phyloP scores from a whole-genome alignment of 2,329 filamentous ascomycete genomes.

The Talaromyces pinophilus region DNA sequence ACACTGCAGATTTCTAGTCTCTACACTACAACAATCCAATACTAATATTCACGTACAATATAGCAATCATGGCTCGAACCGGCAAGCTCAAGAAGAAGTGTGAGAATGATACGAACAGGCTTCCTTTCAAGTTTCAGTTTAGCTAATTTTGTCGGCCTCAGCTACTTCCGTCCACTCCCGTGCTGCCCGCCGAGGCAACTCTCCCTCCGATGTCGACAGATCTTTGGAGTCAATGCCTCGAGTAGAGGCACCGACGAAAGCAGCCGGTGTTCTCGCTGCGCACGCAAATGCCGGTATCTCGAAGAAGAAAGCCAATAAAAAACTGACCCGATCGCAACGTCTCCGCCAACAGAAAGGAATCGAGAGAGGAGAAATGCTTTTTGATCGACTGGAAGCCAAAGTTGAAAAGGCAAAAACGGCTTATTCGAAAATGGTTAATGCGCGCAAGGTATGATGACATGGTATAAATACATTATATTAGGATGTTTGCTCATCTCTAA shows the following conservation, averaged over 20 bases:
- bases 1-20: slow-evolving; percentile 25
- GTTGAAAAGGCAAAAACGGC: slow-evolving; percentile 53
- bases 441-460: slow-evolving; percentile 41
- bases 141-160: slow-evolving; percentile 29
- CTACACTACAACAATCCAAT: not conserved
- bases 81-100: slow-evolving; percentile 34
- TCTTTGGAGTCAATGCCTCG: slow-evolving; percentile 49
- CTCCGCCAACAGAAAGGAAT: slow-evolving; percentile 57
- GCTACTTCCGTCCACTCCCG: slow-evolving; percentile 58
- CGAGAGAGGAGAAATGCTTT: slow-evolving; percentile 56
- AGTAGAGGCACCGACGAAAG: slow-evolving; percentile 42
- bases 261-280: slow-evolving; percentile 51
- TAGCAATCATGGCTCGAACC: slow-evolving; percentile 42
- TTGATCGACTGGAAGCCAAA: slow-evolving; percentile 59
- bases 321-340: slow-evolving; percentile 55
- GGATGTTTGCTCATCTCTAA: not conserved
- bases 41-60: not conserved
- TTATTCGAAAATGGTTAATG: slow-evolving; percentile 42
- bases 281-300: slow-evolving; percentile 54
- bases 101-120: slow-evolving; percentile 26
- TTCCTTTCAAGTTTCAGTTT: not conserved
- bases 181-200: slow-evolving; percentile 59
- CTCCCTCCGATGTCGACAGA: slow-evolving; percentile 57
- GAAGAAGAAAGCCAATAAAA: slow-evolving; percentile 54
- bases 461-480: not conserved